These are phyloP conservation scores for Arthroderma sp. DNA, from an alignment of 2,329 filamentous ascomycete genomes.

Conservation along the genomic window DNA sequence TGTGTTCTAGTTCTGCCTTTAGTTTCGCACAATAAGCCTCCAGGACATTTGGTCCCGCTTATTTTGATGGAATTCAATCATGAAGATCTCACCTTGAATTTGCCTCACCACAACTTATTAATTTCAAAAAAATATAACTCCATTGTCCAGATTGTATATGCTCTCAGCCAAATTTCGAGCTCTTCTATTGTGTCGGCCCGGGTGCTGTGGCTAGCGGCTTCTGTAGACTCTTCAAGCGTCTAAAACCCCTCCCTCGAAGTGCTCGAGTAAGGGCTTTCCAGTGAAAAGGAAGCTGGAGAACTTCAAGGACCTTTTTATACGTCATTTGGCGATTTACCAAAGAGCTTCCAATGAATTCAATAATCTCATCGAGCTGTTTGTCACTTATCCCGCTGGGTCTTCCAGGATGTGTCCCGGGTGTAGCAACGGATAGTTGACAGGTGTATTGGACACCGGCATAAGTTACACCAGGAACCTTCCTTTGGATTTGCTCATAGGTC, in stretches of 20 bases:
- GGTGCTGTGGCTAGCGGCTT: no score
- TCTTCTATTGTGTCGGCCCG: no score
- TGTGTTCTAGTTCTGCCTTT: no score
- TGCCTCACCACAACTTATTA: no score
- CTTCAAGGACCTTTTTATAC: conserved; percentile 5
- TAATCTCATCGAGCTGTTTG: conserved; percentile 6
- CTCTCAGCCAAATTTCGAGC: no score
- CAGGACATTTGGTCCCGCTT: no score
- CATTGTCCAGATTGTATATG: no score
- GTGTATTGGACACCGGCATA: conserved; percentile 12
- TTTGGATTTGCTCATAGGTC: conserved; percentile 11
- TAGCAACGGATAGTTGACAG: conserved; percentile 7
- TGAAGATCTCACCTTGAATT: no score
- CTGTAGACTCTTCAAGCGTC: no score
- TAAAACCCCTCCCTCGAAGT: conserved; percentile 3
- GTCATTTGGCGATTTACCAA: conserved; percentile 5
- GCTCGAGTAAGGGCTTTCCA: conserved; percentile 6
- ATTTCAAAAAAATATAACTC: no score
- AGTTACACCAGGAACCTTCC: conserved; percentile 9
- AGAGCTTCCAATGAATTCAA: conserved; percentile 5
- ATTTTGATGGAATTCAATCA: no score
- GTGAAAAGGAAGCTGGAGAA: conserved; percentile 4
- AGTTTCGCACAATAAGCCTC: no score
- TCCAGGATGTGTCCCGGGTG: conserved; percentile 7
- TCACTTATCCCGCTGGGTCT: conserved; percentile 1